Conservation (phyloP, 768 basidiomycete species). For the Jaapia argillacea region DNA sequence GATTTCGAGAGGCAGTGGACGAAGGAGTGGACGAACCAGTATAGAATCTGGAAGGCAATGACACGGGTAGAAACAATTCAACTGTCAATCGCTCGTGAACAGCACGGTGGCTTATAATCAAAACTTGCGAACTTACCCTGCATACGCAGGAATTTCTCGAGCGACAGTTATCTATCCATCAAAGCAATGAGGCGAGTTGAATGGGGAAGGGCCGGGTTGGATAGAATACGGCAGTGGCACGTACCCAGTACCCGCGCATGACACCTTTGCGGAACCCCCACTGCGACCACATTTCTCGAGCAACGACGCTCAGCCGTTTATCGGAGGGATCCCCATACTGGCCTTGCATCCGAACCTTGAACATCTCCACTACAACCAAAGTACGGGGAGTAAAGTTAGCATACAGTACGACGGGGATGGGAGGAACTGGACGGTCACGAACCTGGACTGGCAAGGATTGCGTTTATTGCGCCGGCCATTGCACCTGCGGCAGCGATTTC, state of each 20-base stretch:
- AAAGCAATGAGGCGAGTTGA: too few relatives aligned
- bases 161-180: conserved; percentile 67
- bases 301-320: conserved; percentile 63
- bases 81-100: not conserved
- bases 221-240: conserved; percentile 8
- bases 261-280: conserved; percentile 84
- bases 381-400: not conserved
- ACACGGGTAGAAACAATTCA: not conserved
- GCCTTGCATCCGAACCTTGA: conserved; percentile 97
- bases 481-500: conserved; percentile 81
- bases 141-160: conserved; percentile 94
- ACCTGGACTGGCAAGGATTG: conserved; percentile 88
- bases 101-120: too few relatives aligned
- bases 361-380: conserved; percentile 74
- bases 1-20: too few relatives aligned
- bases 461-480: conserved; percentile 88
- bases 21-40: conserved; percentile 29
- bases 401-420: not conserved
- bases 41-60: conserved; percentile 44
- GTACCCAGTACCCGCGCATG: conserved; percentile 96
- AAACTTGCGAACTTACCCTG: conserved; percentile 76
- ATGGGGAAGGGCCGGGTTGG: too few relatives aligned
- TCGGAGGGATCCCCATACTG: conserved; percentile 81
- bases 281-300: conserved; percentile 74
- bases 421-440: conserved; percentile 5